Evolutionary conservation across 2,329 filamentous ascomycete species (phyloP).

Genomic region (Myotisia sp.): DNA sequence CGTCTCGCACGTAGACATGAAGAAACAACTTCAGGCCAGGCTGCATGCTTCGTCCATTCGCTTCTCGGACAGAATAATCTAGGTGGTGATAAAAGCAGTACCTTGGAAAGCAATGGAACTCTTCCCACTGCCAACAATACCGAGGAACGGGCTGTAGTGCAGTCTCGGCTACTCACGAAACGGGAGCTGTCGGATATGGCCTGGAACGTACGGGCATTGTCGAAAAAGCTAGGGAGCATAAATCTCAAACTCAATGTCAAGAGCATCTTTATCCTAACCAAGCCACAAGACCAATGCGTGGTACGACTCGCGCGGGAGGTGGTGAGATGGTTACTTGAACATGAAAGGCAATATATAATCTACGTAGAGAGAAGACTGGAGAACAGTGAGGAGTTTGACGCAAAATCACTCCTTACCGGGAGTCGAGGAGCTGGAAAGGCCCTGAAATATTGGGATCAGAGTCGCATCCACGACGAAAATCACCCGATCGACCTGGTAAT

Average conservation of each 20-base stretch:
- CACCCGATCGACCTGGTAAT: conserved; percentile 90
- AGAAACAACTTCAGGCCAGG: conserved; percentile 16
- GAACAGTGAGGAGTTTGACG: conserved; percentile 59
- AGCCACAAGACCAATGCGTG: conserved; percentile 72
- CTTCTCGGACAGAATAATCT: conserved; percentile 36
- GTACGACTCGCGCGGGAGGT: conserved; percentile 65
- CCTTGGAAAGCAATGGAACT: conserved; percentile 1
- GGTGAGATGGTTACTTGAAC: conserved; percentile 63
- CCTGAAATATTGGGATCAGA: conserved; percentile 68
- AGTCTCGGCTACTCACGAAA: conserved; percentile 76
- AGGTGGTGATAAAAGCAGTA: not conserved
- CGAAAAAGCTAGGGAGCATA: conserved; percentile 70
- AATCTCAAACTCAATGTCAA: conserved; percentile 67
- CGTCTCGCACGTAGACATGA: conserved; percentile 25
- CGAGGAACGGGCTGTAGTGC: conserved; percentile 29
- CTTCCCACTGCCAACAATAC: not conserved
- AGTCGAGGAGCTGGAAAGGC: conserved; percentile 42
- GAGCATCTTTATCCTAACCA: conserved; percentile 77
- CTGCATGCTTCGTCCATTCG: conserved; percentile 45
- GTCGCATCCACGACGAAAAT: conserved; percentile 61
- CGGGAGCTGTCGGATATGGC: conserved; percentile 94
- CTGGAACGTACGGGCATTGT: conserved; percentile 82
- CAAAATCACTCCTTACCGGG: conserved; percentile 51
- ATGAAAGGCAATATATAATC: conserved; percentile 58
- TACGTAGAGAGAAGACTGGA: conserved; percentile 66